Percentiles rank a stretch among this genome's conserved stretches.
Conservation (phyloP, 1,139 yeast genomes). For the Casaregolazyma lundiana region DNA sequence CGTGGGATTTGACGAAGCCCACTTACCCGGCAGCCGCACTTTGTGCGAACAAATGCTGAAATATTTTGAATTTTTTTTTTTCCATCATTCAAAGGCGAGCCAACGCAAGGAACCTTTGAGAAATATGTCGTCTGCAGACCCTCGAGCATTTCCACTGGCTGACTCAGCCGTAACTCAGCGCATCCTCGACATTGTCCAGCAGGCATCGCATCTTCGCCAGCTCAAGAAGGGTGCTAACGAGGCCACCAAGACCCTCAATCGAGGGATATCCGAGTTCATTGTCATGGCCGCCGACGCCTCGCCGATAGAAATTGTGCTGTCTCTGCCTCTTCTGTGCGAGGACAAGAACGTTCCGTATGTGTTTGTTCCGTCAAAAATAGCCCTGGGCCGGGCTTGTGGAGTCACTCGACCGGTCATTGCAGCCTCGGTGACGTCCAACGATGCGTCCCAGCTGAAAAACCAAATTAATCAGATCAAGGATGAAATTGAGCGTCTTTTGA, state of each 20-base stretch:
- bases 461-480: slow-evolving; percentile 98
- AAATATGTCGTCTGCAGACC: slow-evolving; percentile 35
- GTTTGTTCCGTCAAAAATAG: slow-evolving; percentile 96
- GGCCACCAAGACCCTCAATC: slow-evolving; percentile 98
- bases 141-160: slow-evolving; percentile 93
- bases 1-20: neutral
- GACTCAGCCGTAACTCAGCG: slow-evolving; percentile 94
- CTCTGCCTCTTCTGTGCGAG: slow-evolving; percentile 95
- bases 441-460: slow-evolving; percentile 94
- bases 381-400: slow-evolving; percentile 99
- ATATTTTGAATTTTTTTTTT: slow-evolving; percentile 3
- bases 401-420: slow-evolving; percentile 99
- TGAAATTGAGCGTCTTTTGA: slow-evolving; percentile 96
- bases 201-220: slow-evolving; percentile 96
- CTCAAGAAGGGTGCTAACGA: slow-evolving; percentile 99
- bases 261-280: slow-evolving; percentile 99
- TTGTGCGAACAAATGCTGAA: neutral
- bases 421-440: slow-evolving; percentile 97
- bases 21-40: neutral
- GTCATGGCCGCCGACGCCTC: slow-evolving; percentile 99
- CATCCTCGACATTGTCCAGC: slow-evolving; percentile 96
- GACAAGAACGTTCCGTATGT: slow-evolving; percentile 99
- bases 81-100: slow-evolving; percentile 21
- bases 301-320: slow-evolving; percentile 97
- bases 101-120: slow-evolving; percentile 27